phyloP scores from a whole-genome alignment of 2,329 filamentous ascomycete genomes.

The Hymenoscyphus fructigenus region DNA sequence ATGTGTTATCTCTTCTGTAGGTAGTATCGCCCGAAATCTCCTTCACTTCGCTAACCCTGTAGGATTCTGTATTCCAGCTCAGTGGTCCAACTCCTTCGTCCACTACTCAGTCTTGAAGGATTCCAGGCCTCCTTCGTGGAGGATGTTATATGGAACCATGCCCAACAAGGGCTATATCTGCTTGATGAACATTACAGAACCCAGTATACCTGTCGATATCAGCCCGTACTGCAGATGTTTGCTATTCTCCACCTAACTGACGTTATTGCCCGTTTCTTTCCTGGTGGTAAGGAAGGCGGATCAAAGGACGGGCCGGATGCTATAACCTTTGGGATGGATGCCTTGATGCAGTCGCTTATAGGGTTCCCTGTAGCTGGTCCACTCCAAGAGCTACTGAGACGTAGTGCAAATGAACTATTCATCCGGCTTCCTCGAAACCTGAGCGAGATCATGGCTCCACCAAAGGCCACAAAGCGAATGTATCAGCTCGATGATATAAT shows the following conservation, averaged over 20 bases:
- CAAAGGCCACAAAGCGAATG: constrained; percentile 11
- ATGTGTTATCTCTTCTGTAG: constrained; percentile 37
- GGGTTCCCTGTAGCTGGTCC: constrained; percentile 36
- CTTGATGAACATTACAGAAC: constrained; percentile 32
- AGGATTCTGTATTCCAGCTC: constrained; percentile 36
- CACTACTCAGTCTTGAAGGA: constrained; percentile 32
- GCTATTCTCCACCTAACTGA: constrained; percentile 36
- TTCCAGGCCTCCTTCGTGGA: constrained; percentile 30
- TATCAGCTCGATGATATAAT: constrained; percentile 36
- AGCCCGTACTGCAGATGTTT: constrained; percentile 38
- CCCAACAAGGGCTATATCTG: constrained; percentile 36
- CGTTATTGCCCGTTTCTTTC: constrained; percentile 34
- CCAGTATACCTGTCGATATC: constrained; percentile 35
- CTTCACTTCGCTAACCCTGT: constrained; percentile 19
- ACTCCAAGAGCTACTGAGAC: constrained; percentile 35
- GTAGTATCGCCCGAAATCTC: constrained; percentile 14
- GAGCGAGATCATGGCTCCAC: constrained; percentile 20
- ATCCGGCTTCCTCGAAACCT: constrained; percentile 28
- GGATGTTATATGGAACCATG: constrained; percentile 33
- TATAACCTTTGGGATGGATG: constrained; percentile 33
- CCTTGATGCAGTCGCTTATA: constrained; percentile 31
- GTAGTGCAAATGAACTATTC: constrained; percentile 28
- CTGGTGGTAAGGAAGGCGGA: constrained; percentile 24
- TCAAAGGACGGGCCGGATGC: constrained; percentile 30
- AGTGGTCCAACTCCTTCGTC: constrained; percentile 35